phyloP scores from a whole-genome alignment of 225 moss, liverwort and hornwort genomes.

The Pseudisothecium myosuroides region DNA sequence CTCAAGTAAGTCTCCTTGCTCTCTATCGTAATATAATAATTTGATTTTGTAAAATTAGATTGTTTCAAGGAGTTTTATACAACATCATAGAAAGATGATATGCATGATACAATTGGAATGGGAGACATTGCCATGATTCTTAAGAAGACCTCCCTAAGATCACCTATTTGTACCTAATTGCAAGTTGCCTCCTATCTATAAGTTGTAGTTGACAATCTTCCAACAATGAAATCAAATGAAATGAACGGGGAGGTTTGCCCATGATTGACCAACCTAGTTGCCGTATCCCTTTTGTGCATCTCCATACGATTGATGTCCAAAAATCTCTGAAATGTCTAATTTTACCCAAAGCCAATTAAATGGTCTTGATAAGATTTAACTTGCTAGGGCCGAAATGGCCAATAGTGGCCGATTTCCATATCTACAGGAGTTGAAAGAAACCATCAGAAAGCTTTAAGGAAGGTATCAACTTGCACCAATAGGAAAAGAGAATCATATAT shows the following conservation, averaged over 20 bases:
- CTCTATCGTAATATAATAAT: not conserved
- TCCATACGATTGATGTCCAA: too few species aligned
- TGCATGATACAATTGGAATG: not conserved
- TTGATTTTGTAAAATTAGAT: not conserved
- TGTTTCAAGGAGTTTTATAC: not conserved
- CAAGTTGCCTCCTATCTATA: too few species aligned
- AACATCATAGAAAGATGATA: too few species aligned
- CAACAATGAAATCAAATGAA: too few species aligned
- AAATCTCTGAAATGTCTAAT: too few species aligned
- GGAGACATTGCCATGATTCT: not conserved
- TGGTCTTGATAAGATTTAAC: too few species aligned
- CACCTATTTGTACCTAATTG: not conserved
- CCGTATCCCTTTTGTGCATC: too few species aligned
- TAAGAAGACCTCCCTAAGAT: not conserved
- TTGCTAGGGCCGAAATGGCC: too few species aligned
- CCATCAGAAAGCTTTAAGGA: not conserved
- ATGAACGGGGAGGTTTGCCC: too few species aligned
- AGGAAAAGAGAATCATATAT: not conserved
- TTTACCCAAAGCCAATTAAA: too few species aligned
- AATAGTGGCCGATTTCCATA: not conserved
- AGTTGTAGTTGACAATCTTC: too few species aligned
- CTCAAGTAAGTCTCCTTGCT: constrained; percentile 26
- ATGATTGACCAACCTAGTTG: too few species aligned
- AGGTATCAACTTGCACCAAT: not conserved
- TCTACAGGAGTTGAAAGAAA: not conserved